Evolutionary conservation across 169 alveolate genomes (phyloP), one percentile per base, ranked within the genome.

Genomic region (Eimeria sp.): DNA sequence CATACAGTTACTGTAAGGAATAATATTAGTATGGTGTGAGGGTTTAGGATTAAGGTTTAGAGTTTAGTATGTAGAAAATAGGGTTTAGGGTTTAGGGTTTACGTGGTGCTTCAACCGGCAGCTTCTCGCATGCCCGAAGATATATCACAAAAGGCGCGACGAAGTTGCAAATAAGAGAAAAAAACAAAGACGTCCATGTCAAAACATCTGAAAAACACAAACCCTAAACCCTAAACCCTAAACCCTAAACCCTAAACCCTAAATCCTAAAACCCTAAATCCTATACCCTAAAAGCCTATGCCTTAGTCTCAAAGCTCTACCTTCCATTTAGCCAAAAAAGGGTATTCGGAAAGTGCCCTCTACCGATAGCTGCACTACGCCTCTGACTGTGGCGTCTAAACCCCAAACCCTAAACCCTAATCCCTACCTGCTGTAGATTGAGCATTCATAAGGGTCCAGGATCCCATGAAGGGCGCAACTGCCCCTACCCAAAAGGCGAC

Each of bases 101-200:
- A 76, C 87, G 27, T 10, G 87, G 58, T 9, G 34, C n/a, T 49
- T 76, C 87, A 7, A n/a, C 16, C n/a, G 95, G 95, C 47, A 90
- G 54, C 89, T 90, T 90, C 63, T 22, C 63, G 84, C 96, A 92
- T 16, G 96, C 96, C 47, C 84, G 83, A 27, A 92, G 43, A 67
- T 92, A 92, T 5, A 92, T 76, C 10, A 58, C 92, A 45, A 92
- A 51, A 14, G 96, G 96, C 4, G 96, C 96, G 47, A 92, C 72
- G 83, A 92, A 92, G 83, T 92, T 92, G 96, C 90, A 76, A 58
- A 78, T 63, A 63, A 92, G 73, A 47, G 96, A 92, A 83, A 92
- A 92, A 67, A 92, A 76, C 30, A 92, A 82, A 1, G 96, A 76
- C 45, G 96, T 73, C 90, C 90, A 92, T 57, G 89, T 90, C 67